A percentile compares a stretch with the other conserved stretches of the same genome.
Conservation (phyloP, 805 yeast genomes). For the Barnettozyma wickerhamii region DNA sequence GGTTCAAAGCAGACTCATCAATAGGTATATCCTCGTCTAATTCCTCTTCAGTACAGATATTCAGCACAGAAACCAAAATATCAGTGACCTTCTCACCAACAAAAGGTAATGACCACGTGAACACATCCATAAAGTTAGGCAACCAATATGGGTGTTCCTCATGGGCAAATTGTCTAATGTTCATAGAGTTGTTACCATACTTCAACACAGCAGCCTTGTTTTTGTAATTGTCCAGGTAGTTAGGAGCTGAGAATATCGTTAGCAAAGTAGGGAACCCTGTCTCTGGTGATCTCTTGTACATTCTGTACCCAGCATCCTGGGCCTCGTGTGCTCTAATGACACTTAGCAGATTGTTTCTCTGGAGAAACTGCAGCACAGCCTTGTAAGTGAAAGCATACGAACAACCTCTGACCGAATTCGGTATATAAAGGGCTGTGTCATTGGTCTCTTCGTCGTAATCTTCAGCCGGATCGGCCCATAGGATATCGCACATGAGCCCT, state of each 20-base stretch:
- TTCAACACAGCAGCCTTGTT: conserved; percentile 94
- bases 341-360: conserved; percentile 72
- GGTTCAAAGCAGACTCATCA: conserved; percentile 20
- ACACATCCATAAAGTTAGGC: conserved; percentile 96
- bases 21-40: conserved; percentile 68
- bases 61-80: conserved; percentile 82
- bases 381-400: conserved; percentile 83
- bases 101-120: conserved; percentile 95
- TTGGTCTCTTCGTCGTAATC: conserved; percentile 68
- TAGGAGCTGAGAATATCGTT: conserved; percentile 94
- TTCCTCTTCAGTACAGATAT: conserved; percentile 94
- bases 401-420: conserved; percentile 83
- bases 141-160: conserved; percentile 96
- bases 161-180: conserved; percentile 88
- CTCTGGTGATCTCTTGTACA: conserved; percentile 79
- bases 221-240: conserved; percentile 86
- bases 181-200: conserved; percentile 89
- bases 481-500: conserved; percentile 89
- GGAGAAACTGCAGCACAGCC: conserved; percentile 71
- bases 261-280: conserved; percentile 87
- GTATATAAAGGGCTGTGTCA: conserved; percentile 44
- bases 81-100: conserved; percentile 96
- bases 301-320: conserved; percentile 94
- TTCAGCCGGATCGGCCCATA: conserved; percentile 97
- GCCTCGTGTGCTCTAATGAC: conserved; percentile 96